A percentile compares a stretch with the other conserved stretches of the same genome.
Evolutionary conservation across 2,329 filamentous ascomycete genomes (phyloP).

Genomic region (Aspergillus chevalieri): DNA sequence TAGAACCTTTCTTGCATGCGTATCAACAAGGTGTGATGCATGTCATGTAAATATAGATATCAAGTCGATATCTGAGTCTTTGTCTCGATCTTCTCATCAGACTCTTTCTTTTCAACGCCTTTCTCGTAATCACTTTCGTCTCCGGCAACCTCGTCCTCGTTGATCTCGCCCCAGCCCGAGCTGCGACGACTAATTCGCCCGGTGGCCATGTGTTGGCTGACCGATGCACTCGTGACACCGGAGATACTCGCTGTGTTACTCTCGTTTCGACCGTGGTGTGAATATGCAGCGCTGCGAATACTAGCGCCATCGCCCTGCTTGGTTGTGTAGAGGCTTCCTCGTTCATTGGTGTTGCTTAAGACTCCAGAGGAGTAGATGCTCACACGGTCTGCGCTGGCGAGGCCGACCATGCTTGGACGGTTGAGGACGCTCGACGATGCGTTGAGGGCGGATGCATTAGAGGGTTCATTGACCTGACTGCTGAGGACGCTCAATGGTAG

Average conservation of each 20-base stretch:
- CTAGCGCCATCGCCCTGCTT: conserved; percentile 63
- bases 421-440: conserved; percentile 33
- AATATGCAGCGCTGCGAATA: conserved; percentile 67
- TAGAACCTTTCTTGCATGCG: no score
- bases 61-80: conserved; percentile 5
- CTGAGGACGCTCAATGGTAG: conserved; percentile 58
- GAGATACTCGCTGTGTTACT: conserved; percentile 70
- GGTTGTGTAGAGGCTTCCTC: conserved; percentile 73
- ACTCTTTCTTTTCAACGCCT: conserved; percentile 28
- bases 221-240: conserved; percentile 45
- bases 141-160: conserved; percentile 12
- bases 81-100: conserved; percentile 6
- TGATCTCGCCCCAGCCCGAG: conserved; percentile 42
- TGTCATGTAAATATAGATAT: no score
- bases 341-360: conserved; percentile 58
- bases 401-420: conserved; percentile 48
- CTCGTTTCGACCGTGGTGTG: conserved; percentile 67
- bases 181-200: conserved; percentile 38
- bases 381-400: conserved; percentile 54
- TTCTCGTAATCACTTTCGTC: conserved; percentile 25
- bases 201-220: conserved; percentile 23
- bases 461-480: conserved; percentile 43
- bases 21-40: no score
- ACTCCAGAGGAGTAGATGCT: conserved; percentile 72
- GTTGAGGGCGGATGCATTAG: conserved; percentile 37